These are phyloP conservation scores for Candida caryicola DNA, from an alignment of 805 yeast genomes.

Conservation along the genomic window DNA sequence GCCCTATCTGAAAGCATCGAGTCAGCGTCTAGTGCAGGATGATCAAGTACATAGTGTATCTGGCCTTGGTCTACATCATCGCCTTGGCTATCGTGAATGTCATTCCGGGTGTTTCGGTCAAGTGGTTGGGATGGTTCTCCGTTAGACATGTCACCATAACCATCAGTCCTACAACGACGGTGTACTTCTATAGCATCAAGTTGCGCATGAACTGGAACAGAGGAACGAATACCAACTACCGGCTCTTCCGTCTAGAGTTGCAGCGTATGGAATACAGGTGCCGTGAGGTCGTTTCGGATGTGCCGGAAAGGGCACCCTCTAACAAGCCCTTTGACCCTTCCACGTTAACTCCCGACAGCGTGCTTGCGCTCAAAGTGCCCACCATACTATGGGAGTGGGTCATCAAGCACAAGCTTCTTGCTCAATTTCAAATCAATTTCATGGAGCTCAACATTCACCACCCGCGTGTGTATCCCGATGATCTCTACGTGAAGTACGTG, in stretches of 20 bases:
- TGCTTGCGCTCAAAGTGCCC: constrained; percentile 10
- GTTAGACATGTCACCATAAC: constrained; percentile 23
- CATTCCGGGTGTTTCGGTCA: constrained; percentile 26
- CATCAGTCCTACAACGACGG: constrained; percentile 8
- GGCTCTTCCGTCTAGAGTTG: constrained; percentile 27
- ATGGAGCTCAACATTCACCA: constrained; percentile 13
- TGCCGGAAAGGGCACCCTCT: constrained; percentile 12
- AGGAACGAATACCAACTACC: constrained; percentile 21
- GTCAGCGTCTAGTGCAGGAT: too few species aligned
- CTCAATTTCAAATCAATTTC: constrained; percentile 24
- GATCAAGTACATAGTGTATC: too few species aligned
- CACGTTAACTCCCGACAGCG: constrained; percentile 5
- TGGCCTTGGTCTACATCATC: constrained; percentile 16
- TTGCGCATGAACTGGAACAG: constrained; percentile 22
- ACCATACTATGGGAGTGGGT: constrained; percentile 11
- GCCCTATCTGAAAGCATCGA: too few species aligned
- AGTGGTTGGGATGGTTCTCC: constrained; percentile 31
- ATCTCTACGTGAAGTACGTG: neutral
- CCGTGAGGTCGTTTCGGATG: constrained; percentile 10
- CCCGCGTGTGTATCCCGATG: constrained; percentile 9
- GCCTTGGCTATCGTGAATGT: constrained; percentile 19
- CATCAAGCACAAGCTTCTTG: constrained; percentile 8
- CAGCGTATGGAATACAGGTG: constrained; percentile 17
- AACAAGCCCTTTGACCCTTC: neutral
- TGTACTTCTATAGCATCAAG: constrained; percentile 18